Evolutionary conservation across 345 rosid genomes (phyloP), one percentile per base, ranked within the genome.

Genomic region (Lepidium didymum): DNA sequence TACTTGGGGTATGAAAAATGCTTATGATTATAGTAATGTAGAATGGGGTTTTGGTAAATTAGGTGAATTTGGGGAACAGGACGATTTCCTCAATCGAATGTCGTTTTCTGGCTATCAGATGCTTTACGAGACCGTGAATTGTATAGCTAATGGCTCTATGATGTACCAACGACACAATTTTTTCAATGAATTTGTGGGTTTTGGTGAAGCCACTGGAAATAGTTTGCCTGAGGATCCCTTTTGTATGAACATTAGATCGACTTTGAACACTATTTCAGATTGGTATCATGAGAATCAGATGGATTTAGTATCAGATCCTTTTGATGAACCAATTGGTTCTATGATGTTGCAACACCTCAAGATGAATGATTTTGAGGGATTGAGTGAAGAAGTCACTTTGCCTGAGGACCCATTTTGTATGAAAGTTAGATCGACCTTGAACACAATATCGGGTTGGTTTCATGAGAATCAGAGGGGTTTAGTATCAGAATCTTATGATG

Each of bases 211-310:
- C 14, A 18, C 13, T 31, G 42, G 18, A 4, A 7, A 19, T 6
- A 35, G 8, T 41, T 64, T 76, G 36, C 75, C 72, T 36, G 76
- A 57, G 6, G 76, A 76, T 76, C 79, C 76, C 0, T 70, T 76
- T 54, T 40, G 41, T 60, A 70, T 70, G 76, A 63, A 76, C 23
- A 19, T 62, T 51, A 62, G 62, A 49, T 75, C 66, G 18, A 64
- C 56, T 38, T 42, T 69, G 27, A 69, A 64, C 47, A 36, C 71
- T 2, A 37, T 58, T 46, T 54, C 67, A 0, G 70, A 64, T 23
- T 75, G 65, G 79, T 18, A 69, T 56, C 50, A 43, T 38, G 79
- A 69, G 69, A 36, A 19, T 62, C 70, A 55, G 41, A 38, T 15
- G 0, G 65, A 10, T 36, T 68, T 55, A 2, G 64, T 53, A 18